Evolutionary conservation across 2,329 filamentous ascomycete genomes (phyloP).

Genomic region (Aspergillus tamarii): DNA sequence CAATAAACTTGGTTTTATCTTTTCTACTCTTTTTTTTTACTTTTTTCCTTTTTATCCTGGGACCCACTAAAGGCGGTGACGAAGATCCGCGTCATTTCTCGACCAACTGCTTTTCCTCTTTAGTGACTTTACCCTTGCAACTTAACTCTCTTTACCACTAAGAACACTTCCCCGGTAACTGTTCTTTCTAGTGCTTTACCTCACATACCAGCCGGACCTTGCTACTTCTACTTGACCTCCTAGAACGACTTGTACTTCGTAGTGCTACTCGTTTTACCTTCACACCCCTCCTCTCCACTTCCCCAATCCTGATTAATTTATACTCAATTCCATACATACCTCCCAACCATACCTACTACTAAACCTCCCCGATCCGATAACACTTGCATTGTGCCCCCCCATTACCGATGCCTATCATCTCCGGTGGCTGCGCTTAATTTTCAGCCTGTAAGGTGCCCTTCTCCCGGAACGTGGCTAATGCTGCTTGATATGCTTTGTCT

Average conservation of each 20-base stretch:
- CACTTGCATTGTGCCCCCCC: conserved; percentile 11
- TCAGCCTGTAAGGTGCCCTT: conserved; percentile 36
- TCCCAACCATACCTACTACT: background rate
- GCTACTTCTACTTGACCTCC: background rate
- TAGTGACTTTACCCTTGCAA: conserved; percentile 5
- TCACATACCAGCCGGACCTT: background rate
- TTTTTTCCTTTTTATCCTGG: background rate
- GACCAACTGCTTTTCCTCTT: conserved; percentile 10
- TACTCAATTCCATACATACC: background rate
- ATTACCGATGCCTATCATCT: conserved; percentile 19
- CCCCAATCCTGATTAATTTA: conserved; percentile 2
- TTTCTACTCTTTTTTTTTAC: background rate
- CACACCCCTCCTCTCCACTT: conserved; percentile 3
- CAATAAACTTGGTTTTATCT: background rate
- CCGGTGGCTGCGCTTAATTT: conserved; percentile 13
- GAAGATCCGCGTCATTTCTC: conserved; percentile 26
- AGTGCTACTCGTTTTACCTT: background rate
- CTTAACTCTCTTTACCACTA: conserved; percentile 14
- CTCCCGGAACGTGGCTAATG: conserved; percentile 32
- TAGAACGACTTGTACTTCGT: background rate
- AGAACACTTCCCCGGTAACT: conserved; percentile 7
- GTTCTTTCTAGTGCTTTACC: conserved; percentile 12
- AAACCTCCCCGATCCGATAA: conserved; percentile 6
- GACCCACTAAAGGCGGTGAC: conserved; percentile 27
- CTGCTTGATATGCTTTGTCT: conserved; percentile 21